Conservation (phyloP, 306 rosid genomes). For the Casuarina glauca region DNA sequence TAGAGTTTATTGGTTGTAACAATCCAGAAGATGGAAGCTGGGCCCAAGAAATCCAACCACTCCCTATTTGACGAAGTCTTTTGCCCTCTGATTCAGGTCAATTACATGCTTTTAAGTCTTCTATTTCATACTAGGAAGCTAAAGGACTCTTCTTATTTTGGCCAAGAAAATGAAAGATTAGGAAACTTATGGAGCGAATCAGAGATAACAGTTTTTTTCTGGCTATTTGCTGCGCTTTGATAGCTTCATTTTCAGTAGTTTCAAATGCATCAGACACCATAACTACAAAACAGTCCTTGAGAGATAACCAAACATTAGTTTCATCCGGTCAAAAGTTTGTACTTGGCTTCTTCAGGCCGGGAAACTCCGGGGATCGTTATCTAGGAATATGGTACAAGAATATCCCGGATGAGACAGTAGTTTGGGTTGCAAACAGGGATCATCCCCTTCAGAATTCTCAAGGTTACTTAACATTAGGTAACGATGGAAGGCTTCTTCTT, state of each 20-base stretch:
- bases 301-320: slow-evolving; percentile 36
- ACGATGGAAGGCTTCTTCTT: slow-evolving; percentile 42
- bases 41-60: slow-evolving; percentile 30
- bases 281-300: slow-evolving; percentile 34
- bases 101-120: slow-evolving; percentile 5
- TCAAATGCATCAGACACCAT: slow-evolving; percentile 32
- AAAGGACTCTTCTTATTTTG: slow-evolving; percentile 13
- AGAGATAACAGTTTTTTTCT: slow-evolving; percentile 24
- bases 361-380: slow-evolving; percentile 29
- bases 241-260: slow-evolving; percentile 19
- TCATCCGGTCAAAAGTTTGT: slow-evolving; percentile 46
- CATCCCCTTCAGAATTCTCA: slow-evolving; percentile 28
- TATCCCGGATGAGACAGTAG: slow-evolving; percentile 20
- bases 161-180: slow-evolving; percentile 27
- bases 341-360: slow-evolving; percentile 45
- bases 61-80: slow-evolving; percentile 27
- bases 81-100: slow-evolving; percentile 13
- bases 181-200: slow-evolving; percentile 34
- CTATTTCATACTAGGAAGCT: not conserved
- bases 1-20: not conserved
- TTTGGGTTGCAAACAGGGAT: slow-evolving; percentile 60
- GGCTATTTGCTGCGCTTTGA: slow-evolving; percentile 20
- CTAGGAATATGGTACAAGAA: slow-evolving; percentile 54
- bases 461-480: slow-evolving; percentile 29
- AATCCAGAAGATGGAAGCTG: not conserved